Conservation (phyloP, 768 basidiomycete genomes). For the Coprinopsis sp. region DNA sequence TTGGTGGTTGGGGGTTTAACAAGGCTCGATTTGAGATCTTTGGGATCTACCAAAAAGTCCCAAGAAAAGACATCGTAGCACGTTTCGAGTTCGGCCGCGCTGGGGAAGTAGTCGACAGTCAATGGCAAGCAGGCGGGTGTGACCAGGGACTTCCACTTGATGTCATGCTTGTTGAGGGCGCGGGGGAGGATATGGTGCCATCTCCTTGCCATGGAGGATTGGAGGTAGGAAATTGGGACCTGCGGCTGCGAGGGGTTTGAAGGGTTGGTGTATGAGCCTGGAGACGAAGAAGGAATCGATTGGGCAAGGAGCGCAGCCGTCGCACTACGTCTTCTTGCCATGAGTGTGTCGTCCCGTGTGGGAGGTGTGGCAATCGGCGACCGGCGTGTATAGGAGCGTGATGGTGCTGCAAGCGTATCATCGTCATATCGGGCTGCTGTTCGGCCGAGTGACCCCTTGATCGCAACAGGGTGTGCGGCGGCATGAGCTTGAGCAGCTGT, state of each 20-base stretch:
- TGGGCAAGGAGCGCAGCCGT: constrained; percentile 30
- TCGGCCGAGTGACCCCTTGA: constrained; percentile 35
- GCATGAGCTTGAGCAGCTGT: constrained; percentile 31
- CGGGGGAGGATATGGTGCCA: constrained; percentile 88
- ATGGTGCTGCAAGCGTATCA: constrained; percentile 39
- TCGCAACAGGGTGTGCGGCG: constrained; percentile 41
- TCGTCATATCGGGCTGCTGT: constrained; percentile 55
- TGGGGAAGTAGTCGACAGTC: constrained; percentile 86
- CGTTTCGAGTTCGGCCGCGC: constrained; percentile 65
- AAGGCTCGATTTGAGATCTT: constrained; percentile 84
- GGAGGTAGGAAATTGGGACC: constrained; percentile 51
- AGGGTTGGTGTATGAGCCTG: constrained; percentile 54
- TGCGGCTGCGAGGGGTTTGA: constrained; percentile 69
- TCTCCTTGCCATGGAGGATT: constrained; percentile 73
- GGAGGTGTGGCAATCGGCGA: constrained; percentile 70
- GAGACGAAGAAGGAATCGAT: constrained; percentile 46
- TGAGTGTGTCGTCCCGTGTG: constrained; percentile 57
- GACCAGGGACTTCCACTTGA: constrained; percentile 88
- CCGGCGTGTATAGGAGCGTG: constrained; percentile 47
- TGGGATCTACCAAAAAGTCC: constrained; percentile 80
- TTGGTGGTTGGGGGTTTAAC: constrained; percentile 57
- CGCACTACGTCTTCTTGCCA: constrained; percentile 51
- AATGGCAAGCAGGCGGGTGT: constrained; percentile 87
- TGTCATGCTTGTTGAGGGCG: constrained; percentile 70
- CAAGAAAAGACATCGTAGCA: constrained; percentile 83